Evolutionary conservation across 371 early-diverging fungal species (phyloP).

Genomic region (Lichtheimia hyalospora): DNA sequence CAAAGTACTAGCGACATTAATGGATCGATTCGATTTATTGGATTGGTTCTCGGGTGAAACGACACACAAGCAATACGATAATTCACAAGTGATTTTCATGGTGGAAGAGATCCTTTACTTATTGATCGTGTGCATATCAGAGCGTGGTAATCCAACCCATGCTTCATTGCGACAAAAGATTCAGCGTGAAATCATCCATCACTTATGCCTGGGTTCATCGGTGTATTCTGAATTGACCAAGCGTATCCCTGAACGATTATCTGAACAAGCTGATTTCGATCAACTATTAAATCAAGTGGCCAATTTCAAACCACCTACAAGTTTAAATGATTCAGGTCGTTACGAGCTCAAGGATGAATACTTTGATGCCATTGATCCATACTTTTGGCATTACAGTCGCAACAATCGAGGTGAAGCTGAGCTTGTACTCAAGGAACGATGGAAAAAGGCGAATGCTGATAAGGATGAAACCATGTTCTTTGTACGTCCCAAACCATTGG

Average conservation of each 20-base stretch:
- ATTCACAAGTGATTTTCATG: constrained; percentile 69
- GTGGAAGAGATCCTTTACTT: constrained; percentile 85
- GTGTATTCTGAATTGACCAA: constrained; percentile 86
- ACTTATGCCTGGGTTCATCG: constrained; percentile 63
- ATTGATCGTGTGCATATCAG: constrained; percentile 81
- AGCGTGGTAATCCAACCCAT: constrained; percentile 65
- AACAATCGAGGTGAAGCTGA: constrained; percentile 92
- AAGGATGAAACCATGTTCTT: constrained; percentile 39
- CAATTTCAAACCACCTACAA: constrained; percentile 76
- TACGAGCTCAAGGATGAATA: constrained; percentile 85
- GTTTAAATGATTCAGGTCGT: constrained; percentile 76
- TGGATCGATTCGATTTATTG: constrained; percentile 81
- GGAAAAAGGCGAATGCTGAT: constrained; percentile 33
- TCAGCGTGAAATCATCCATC: constrained; percentile 70
- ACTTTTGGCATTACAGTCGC: constrained; percentile 89
- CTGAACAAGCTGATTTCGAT: constrained; percentile 76
- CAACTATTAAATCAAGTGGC: constrained; percentile 76
- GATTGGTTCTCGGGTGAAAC: constrained; percentile 77
- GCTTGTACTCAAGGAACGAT: constrained; percentile 65
- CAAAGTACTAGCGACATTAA: constrained; percentile 66
- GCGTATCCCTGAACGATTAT: constrained; percentile 80
- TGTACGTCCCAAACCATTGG: constrained; percentile 59
- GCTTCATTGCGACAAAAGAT: constrained; percentile 5
- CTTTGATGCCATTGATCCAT: constrained; percentile 83
- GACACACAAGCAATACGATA: constrained; percentile 61